A percentile compares a stretch with the other conserved stretches of the same genome.
Evolutionary conservation across 768 basidiomycete genomes (phyloP).

Genomic region (Lanmaoa rubissima): DNA sequence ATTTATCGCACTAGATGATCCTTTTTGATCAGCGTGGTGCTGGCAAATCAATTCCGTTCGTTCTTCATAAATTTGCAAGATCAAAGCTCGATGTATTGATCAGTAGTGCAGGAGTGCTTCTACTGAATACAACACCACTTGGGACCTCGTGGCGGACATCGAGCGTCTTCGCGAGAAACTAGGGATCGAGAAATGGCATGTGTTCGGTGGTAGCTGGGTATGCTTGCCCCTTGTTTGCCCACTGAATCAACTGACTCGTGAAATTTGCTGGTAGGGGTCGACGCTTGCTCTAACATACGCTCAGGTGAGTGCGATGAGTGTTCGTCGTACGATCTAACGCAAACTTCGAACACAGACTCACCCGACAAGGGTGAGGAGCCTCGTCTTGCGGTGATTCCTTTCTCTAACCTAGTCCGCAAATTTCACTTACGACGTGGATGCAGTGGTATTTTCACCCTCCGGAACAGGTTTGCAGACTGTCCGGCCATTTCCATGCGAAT

Average conservation of each 20-base stretch:
- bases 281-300: slow-evolving; percentile 86
- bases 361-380: slow-evolving; percentile 74
- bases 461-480: slow-evolving; percentile 54
- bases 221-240: slow-evolving; percentile 11
- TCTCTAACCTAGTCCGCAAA: not conserved
- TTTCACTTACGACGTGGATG: slow-evolving; percentile 2
- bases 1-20: slow-evolving; percentile 53
- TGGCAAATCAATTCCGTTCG: slow-evolving; percentile 83
- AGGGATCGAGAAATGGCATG: slow-evolving; percentile 82
- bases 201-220: slow-evolving; percentile 95
- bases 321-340: not conserved
- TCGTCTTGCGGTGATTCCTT: slow-evolving; percentile 64
- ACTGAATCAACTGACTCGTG: not conserved
- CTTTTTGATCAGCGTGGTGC: slow-evolving; percentile 89
- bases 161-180: slow-evolving; percentile 79
- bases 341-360: slow-evolving; percentile 49
- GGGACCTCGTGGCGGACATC: slow-evolving; percentile 89
- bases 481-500: not conserved
- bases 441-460: slow-evolving; percentile 87
- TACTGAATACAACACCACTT: slow-evolving; percentile 87
- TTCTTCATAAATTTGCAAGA: slow-evolving; percentile 7
- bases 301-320: slow-evolving; percentile 46
- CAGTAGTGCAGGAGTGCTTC: slow-evolving; percentile 56
- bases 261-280: slow-evolving; percentile 55
- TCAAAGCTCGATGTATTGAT: slow-evolving; percentile 3